A percentile compares a stretch with the other conserved stretches of the same genome.
phyloP scores from a whole-genome alignment of 1,284 basidiomycete genomes.

The Fomitiporia mediterranea region DNA sequence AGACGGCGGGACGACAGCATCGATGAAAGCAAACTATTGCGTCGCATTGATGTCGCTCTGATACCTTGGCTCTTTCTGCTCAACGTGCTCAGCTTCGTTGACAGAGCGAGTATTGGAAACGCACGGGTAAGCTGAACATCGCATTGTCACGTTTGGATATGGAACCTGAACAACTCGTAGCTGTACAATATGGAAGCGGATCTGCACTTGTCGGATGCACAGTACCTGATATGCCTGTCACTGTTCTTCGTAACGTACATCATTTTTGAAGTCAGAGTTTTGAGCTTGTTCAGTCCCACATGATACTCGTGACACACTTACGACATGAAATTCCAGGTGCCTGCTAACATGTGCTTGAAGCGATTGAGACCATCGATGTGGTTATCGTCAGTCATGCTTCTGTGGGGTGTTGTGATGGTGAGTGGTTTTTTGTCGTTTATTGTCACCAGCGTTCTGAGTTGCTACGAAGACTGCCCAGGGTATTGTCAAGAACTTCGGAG shows the following conservation, averaged over 20 bases:
- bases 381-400: conserved; percentile 56
- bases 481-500: conserved; percentile 56
- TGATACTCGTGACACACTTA: neutral
- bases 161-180: conserved; percentile 31
- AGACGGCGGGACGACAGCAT: no score
- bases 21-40: conserved; percentile 57
- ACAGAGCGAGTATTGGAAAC: conserved; percentile 80
- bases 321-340: no score
- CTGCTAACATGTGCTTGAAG: conserved; percentile 70
- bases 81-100: conserved; percentile 70
- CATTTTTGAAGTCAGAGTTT: conserved; percentile 48
- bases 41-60: conserved; percentile 62
- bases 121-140: conserved; percentile 64
- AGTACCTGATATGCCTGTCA: conserved; percentile 62
- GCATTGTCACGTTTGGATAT: no score
- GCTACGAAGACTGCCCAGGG: conserved; percentile 54
- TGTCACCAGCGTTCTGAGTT: neutral
- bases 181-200: conserved; percentile 51
- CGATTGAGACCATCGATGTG: conserved; percentile 60
- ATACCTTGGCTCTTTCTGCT: conserved; percentile 68
- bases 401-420: conserved; percentile 73
- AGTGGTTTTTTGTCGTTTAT: no score
- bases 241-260: conserved; percentile 62
- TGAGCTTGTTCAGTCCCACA: conserved; percentile 12
- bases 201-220: conserved; percentile 53